These are phyloP conservation scores for Boletus semigastroideus DNA, from an alignment of 1,284 basidiomycete species.

Conservation along the genomic window DNA sequence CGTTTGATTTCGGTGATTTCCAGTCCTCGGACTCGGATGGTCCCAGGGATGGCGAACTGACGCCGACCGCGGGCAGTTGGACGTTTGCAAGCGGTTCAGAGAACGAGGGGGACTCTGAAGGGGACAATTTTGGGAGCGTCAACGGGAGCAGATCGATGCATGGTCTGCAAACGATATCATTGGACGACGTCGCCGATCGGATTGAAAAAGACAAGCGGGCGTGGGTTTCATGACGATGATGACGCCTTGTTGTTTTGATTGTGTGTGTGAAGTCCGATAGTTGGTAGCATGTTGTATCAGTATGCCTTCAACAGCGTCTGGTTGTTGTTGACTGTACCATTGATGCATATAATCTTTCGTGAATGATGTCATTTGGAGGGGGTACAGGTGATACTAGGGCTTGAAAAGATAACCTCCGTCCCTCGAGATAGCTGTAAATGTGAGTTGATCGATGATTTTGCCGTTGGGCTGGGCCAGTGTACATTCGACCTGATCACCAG, in stretches of 20 bases:
- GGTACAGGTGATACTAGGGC: conserved; percentile 13
- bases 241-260: not conserved
- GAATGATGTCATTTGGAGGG: conserved; percentile 2
- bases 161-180: conserved; percentile 30
- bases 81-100: conserved; percentile 52
- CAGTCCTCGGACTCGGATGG: conserved; percentile 45
- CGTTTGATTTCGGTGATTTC: conserved; percentile 80
- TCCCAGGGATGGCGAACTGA: conserved; percentile 49
- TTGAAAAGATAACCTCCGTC: conserved; percentile 70
- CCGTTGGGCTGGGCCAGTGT: conserved; percentile 62
- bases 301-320: conserved; percentile 13
- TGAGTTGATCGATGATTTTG: conserved; percentile 60
- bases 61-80: conserved; percentile 68
- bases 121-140: conserved; percentile 31
- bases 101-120: conserved; percentile 32
- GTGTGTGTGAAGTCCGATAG: not conserved
- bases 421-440: conserved; percentile 66
- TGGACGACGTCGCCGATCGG: conserved; percentile 27
- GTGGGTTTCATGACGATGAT: conserved; percentile 19
- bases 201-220: conserved; percentile 16
- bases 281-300: conserved; percentile 13
- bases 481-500: conserved; percentile 82
- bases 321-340: conserved; percentile 11
- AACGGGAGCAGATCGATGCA: conserved; percentile 14
- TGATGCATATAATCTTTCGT: conserved; percentile 17